These are phyloP conservation scores for Malus hybrid DNA, from an alignment of 331 rosid genomes.

Conservation along the genomic window DNA sequence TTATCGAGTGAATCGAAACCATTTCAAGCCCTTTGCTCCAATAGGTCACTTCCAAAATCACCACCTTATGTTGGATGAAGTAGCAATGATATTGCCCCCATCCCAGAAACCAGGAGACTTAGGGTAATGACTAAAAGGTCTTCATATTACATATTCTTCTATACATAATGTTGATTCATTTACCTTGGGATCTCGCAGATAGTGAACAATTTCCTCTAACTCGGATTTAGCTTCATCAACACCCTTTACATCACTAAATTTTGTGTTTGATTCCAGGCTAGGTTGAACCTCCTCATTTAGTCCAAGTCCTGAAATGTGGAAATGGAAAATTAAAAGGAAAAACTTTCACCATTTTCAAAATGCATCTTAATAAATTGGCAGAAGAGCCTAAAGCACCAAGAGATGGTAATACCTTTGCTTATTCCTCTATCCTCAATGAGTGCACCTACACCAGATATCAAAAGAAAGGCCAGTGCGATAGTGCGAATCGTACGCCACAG, in stretches of 20 bases:
- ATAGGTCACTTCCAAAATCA: background rate
- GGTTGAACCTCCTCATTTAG: slow-evolving; percentile 66
- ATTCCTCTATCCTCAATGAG: slow-evolving; percentile 73
- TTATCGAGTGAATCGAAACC: background rate
- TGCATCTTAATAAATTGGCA: background rate
- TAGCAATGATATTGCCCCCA: background rate
- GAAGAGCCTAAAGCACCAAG: background rate
- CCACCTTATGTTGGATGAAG: background rate
- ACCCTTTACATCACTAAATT: slow-evolving; percentile 76
- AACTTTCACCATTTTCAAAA: slow-evolving; percentile 12
- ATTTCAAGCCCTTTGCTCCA: background rate
- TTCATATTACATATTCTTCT: background rate
- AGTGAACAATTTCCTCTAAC: slow-evolving; percentile 86
- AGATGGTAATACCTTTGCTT: slow-evolving; percentile 54
- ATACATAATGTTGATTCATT: background rate
- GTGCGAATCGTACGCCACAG: slow-evolving; percentile 66
- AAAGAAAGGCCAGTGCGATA: slow-evolving; percentile 52
- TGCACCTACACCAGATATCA: slow-evolving; percentile 70
- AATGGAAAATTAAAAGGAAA: slow-evolving; percentile 12
- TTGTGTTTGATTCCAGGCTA: slow-evolving; percentile 61
- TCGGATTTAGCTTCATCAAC: slow-evolving; percentile 95
- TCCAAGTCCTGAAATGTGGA: slow-evolving; percentile 46
- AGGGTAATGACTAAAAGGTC: background rate
- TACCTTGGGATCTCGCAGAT: slow-evolving; percentile 88
- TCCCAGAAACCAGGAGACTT: background rate